Base-by-base conservation (phyloP, 805 yeast genomes). In the Kuraishia floccosa region DNA sequence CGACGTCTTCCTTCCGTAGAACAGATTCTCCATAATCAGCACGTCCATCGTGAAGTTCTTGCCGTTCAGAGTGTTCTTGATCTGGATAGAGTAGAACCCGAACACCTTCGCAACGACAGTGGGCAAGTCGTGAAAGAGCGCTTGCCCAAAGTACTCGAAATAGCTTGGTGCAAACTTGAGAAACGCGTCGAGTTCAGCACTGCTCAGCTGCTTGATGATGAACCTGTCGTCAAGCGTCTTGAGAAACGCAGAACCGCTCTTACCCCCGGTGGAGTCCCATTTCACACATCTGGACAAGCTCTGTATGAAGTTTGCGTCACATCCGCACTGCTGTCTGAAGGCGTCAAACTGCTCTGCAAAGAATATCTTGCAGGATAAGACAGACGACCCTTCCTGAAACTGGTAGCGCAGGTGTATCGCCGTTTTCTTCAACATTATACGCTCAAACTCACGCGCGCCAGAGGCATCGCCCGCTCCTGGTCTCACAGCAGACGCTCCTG, bases 281-380 rank as follows among this genome's bases (percentile, higher is more conserved):
- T 86, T 83, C 10, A 86, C 74, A 56, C 99, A 91, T 37, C 98
- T 59, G 4, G 96, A 77, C 28, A 93, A 65, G 52, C 96, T 86
- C 49, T 86, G 95, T 25, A 91, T 73, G 41, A 78, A 91, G 41
- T 68, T 69, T 4, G 70, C 78, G 35, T 73, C 73, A 34, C 76
- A 72, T 1, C 84, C 86, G 60, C 96, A 89, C 19, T 82, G 77
- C 35, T 73, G 66, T 34, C 98, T 63, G 43, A 91, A 76, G 0
- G 97, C 96, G 48, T 89, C 96, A 57, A 91, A 91, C 49, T 91
- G 97, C 45, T 89, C 97, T 5, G 95, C 82, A 60, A 80, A 91
- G 50, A 89, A 91, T 5, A 93, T 80, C 53, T 89, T 89, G 56
- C 99, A 91, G 4, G 95, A 81, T 41, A 91, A 63, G 12, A 72